Percentiles rank a stretch among this genome's conserved stretches.
Evolutionary conservation across 2,329 filamentous ascomycete species (phyloP).

Genomic region (Ascochyta fabae): DNA sequence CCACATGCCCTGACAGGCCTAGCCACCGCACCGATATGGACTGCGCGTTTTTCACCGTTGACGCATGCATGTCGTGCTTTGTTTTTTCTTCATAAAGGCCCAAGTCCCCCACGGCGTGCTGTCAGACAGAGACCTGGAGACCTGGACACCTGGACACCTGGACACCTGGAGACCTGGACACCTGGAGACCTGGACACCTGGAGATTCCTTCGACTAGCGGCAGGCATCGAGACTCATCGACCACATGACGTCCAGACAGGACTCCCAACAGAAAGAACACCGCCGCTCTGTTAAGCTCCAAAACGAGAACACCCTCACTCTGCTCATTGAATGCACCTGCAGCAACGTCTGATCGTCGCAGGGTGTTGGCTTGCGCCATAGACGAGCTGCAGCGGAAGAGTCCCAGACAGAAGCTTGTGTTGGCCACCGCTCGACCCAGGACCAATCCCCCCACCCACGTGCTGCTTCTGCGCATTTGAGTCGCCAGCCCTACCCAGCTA

Average conservation of each 20-base stretch:
- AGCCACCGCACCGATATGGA: conserved; percentile 15
- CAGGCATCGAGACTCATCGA: background rate
- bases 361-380: conserved; percentile 16
- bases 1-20: conserved; percentile 17
- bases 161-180: too few relatives aligned
- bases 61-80: conserved; percentile 19
- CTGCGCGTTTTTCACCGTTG: conserved; percentile 14
- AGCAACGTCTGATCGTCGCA: conserved; percentile 14
- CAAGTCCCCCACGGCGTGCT: conserved; percentile 6
- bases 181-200: background rate
- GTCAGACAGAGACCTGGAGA: background rate
- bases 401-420: conserved; percentile 7
- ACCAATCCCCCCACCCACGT: conserved; percentile 37
- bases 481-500: conserved; percentile 29
- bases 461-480: conserved; percentile 28
- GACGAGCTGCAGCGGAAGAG: conserved; percentile 3
- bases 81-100: conserved; percentile 17
- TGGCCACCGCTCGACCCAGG: conserved; percentile 1
- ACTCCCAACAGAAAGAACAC: conserved; percentile 8
- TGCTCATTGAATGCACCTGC: conserved; percentile 10
- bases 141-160: too few relatives aligned
- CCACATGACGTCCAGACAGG: conserved; percentile 11
- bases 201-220: conserved; percentile 4
- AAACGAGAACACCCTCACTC: background rate
- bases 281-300: background rate